Conservation (phyloP, 169 alveolate species). For the Plasmodium vivax region DNA sequence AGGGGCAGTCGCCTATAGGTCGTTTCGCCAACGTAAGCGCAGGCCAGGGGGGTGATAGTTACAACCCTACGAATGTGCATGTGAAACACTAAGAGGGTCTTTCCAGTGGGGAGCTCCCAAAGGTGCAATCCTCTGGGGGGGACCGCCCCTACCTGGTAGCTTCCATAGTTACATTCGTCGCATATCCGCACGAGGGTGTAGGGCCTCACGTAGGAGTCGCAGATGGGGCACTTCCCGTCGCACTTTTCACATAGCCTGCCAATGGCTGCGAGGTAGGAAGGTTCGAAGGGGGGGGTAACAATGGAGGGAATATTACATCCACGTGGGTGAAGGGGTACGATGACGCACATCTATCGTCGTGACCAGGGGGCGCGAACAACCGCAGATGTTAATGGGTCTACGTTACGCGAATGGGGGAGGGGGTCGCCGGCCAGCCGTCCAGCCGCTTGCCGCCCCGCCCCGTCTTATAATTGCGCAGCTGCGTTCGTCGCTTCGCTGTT, state of each 20-base stretch:
- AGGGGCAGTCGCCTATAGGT: neutral
- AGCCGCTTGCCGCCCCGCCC: neutral
- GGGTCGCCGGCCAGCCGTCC: no score
- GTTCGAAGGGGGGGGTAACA: neutral
- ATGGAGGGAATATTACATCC: neutral
- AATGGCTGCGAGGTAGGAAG: constrained; percentile 85
- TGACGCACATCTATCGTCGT: neutral
- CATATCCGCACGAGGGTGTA: constrained; percentile 96
- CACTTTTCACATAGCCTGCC: constrained; percentile 98
- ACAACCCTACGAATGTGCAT: neutral
- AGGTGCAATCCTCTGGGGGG: neutral
- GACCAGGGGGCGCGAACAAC: neutral
- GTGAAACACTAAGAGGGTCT: neutral
- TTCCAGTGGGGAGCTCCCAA: neutral
- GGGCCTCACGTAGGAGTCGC: constrained; percentile 99
- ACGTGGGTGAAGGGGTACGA: neutral
- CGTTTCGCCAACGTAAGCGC: neutral
- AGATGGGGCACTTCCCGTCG: constrained; percentile 99
- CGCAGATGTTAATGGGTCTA: neutral
- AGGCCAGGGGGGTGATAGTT: neutral
- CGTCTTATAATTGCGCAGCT: no score
- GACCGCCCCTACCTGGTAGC: constrained; percentile 86
- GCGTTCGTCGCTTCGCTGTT: neutral
- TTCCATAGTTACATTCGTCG: constrained; percentile 99
- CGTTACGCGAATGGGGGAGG: neutral